These are phyloP conservation scores for Astragalus membranaceus DNA, from an alignment of 306 rosid genomes.

Conservation along the genomic window DNA sequence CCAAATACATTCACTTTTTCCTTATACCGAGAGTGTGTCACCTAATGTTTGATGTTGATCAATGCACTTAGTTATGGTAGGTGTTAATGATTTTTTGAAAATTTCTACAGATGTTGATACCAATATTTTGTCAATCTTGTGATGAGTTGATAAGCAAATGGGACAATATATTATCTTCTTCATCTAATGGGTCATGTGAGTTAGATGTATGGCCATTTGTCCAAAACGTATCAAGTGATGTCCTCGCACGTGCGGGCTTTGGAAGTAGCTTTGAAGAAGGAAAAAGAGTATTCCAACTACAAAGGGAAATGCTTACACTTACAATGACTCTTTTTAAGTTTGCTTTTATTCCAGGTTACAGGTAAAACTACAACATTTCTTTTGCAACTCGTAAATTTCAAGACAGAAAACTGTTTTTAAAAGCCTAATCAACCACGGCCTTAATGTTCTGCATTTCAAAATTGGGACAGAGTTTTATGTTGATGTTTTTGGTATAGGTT, in stretches of 20 bases:
- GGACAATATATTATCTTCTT: slow-evolving; percentile 17
- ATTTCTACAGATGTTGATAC: slow-evolving; percentile 23
- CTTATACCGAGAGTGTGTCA: too few relatives aligned
- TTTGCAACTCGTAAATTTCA: too few relatives aligned
- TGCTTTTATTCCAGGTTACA: slow-evolving; percentile 36
- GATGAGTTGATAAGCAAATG: slow-evolving; percentile 21
- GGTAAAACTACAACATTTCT: background rate
- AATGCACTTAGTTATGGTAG: too few relatives aligned
- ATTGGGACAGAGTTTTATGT: background rate
- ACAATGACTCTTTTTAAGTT: slow-evolving; percentile 38
- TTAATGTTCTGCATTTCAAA: too few relatives aligned
- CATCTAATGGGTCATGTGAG: slow-evolving; percentile 28
- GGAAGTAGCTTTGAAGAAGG: slow-evolving; percentile 36
- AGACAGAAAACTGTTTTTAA: too few relatives aligned
- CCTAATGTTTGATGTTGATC: too few relatives aligned
- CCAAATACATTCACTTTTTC: too few relatives aligned
- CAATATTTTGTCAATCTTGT: slow-evolving; percentile 25
- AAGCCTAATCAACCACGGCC: too few relatives aligned
- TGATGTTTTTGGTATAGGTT: slow-evolving; percentile 7
- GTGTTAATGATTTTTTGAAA: background rate
- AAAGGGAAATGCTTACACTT: slow-evolving; percentile 28
- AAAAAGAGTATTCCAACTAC: slow-evolving; percentile 25
- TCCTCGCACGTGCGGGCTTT: slow-evolving; percentile 39
- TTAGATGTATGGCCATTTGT: slow-evolving; percentile 33
- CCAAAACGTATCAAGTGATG: slow-evolving; percentile 36